phyloP scores from a whole-genome alignment of 108 stramenopile species.

The Licmophora abbreviata region DNA sequence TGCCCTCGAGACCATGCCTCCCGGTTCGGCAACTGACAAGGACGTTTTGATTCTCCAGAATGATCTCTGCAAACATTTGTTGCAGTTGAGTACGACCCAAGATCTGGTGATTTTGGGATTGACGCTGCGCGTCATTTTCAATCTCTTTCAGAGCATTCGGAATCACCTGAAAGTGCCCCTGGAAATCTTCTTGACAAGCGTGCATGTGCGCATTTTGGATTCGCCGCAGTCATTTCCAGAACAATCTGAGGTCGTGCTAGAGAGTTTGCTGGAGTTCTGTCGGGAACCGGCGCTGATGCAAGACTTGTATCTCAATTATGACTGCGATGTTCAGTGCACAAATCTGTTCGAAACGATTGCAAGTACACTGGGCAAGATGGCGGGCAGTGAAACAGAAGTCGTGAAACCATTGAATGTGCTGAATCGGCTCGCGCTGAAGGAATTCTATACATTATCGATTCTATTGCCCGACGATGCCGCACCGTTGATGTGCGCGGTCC shows the following conservation, averaged over 20 bases:
- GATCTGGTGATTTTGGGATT: constrained; percentile 81
- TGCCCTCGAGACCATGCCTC: constrained; percentile 82
- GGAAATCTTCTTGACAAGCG: constrained; percentile 92
- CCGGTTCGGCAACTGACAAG: constrained; percentile 22
- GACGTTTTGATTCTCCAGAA: constrained; percentile 72
- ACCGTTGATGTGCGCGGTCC: background rate
- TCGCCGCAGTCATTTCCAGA: constrained; percentile 33
- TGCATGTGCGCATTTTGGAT: constrained; percentile 75
- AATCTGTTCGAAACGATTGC: constrained; percentile 89
- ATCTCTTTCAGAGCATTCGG: constrained; percentile 92
- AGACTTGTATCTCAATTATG: constrained; percentile 95
- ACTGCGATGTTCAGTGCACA: constrained; percentile 93
- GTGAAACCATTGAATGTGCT: constrained; percentile 55
- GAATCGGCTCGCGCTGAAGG: constrained; percentile 83
- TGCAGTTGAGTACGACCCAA: constrained; percentile 76
- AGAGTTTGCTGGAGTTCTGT: constrained; percentile 89
- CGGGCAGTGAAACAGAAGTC: constrained; percentile 19
- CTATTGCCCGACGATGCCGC: constrained; percentile 58
- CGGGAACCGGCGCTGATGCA: constrained; percentile 89
- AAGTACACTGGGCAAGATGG: constrained; percentile 51
- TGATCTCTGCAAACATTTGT: constrained; percentile 87
- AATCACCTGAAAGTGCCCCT: constrained; percentile 93
- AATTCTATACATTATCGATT: constrained; percentile 81
- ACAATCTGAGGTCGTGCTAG: constrained; percentile 90
- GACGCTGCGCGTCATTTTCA: constrained; percentile 92